These are phyloP conservation scores for Staphylotrichum longicolle DNA, from an alignment of 495 filamentous ascomycete genomes.

Conservation along the genomic window DNA sequence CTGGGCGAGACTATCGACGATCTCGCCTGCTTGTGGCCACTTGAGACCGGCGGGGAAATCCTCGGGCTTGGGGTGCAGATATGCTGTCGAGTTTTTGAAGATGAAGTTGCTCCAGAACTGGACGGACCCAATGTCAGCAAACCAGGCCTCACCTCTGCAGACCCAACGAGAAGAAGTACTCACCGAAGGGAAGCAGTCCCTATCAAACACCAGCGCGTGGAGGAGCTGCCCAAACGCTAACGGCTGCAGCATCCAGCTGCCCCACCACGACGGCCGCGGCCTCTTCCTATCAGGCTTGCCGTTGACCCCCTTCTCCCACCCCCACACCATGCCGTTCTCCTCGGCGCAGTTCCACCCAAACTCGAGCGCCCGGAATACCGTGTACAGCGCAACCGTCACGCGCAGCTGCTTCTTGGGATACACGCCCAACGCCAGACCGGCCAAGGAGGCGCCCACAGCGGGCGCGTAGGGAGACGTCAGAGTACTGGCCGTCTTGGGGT, in stretches of 20 bases:
- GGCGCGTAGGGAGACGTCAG: slow-evolving; percentile 82
- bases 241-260: slow-evolving; percentile 94
- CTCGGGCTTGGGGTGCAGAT: slow-evolving; percentile 70
- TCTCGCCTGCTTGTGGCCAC: slow-evolving; percentile 75
- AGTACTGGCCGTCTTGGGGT: slow-evolving; percentile 68
- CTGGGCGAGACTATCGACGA: slow-evolving; percentile 75
- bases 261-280: slow-evolving; percentile 79
- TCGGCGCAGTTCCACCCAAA: slow-evolving; percentile 83
- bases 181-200: slow-evolving; percentile 72
- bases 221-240: slow-evolving; percentile 86
- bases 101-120: slow-evolving; percentile 70
- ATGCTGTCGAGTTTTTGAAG: slow-evolving; percentile 68
- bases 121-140: slow-evolving; percentile 12
- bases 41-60: slow-evolving; percentile 60
- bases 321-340: slow-evolving; percentile 73
- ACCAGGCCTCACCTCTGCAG: too few species aligned
- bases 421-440: slow-evolving; percentile 77
- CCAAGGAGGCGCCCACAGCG: slow-evolving; percentile 80
- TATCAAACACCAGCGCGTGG: slow-evolving; percentile 89
- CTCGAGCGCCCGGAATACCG: slow-evolving; percentile 75
- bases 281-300: slow-evolving; percentile 40
- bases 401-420: slow-evolving; percentile 75
- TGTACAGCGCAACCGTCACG: slow-evolving; percentile 75
- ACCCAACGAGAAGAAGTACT: slow-evolving; percentile 9
- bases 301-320: slow-evolving; percentile 41